phyloP scores from a whole-genome alignment of 176 grass and related monocot species.

The Ensete ventricosum region DNA sequence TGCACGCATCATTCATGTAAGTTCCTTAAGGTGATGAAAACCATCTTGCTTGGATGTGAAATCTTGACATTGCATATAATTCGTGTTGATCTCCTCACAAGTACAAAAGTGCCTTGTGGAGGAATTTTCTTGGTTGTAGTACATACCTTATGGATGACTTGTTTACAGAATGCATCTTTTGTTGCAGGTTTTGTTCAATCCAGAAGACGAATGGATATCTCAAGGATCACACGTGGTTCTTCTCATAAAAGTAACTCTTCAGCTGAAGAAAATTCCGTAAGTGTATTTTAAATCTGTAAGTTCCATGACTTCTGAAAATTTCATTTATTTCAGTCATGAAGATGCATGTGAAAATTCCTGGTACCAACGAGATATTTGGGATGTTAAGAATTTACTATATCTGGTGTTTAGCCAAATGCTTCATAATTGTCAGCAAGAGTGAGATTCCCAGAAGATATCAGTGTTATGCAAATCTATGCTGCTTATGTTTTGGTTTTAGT shows the following conservation, averaged over 20 bases:
- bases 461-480: background rate
- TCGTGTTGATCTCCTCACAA: background rate
- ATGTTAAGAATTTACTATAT: no score
- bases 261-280: conserved; percentile 13
- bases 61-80: no score
- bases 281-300: background rate
- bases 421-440: background rate
- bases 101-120: background rate
- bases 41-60: background rate
- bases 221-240: conserved; percentile 3
- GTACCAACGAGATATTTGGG: no score
- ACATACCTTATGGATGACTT: background rate
- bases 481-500: background rate
- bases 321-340: background rate
- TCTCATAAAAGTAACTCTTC: background rate
- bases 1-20: no score
- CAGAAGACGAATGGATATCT: background rate
- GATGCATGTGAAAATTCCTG: background rate
- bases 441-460: no score
- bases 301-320: background rate
- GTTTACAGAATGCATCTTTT: background rate
- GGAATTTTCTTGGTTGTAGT: background rate
- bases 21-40: background rate
- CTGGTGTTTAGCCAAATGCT: background rate
- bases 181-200: conserved; percentile 8